Conservation (phyloP, 306 rosid species). For the Vigna mungo region DNA sequence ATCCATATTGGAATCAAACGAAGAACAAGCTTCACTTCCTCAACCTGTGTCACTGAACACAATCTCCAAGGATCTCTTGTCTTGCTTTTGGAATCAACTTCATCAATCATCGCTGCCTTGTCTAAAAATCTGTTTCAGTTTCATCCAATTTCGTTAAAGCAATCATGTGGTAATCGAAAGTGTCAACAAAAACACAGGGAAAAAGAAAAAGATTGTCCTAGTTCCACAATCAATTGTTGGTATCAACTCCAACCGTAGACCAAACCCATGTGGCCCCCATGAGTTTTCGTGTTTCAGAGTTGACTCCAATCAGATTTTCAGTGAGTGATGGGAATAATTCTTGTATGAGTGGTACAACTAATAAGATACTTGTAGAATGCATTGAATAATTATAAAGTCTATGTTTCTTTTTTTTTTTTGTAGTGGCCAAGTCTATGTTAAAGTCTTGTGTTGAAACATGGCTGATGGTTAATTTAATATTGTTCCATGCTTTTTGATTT, state of each 20-base stretch:
- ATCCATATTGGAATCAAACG: slow-evolving; percentile 81
- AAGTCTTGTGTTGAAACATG: not conserved
- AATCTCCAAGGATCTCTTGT: slow-evolving; percentile 74
- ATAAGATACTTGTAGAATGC: not conserved
- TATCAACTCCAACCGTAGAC: slow-evolving; percentile 32
- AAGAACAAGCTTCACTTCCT: slow-evolving; percentile 72
- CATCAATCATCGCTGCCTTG: slow-evolving; percentile 70
- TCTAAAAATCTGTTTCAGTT: slow-evolving; percentile 60
- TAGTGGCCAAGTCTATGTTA: not conserved
- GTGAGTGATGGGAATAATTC: slow-evolving; percentile 11
- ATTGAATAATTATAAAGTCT: not conserved
- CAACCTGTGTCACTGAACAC: slow-evolving; percentile 76
- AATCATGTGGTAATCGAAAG: slow-evolving; percentile 5
- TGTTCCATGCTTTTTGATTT: not conserved
- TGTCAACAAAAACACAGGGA: not conserved
- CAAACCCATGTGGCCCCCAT: slow-evolving; percentile 17
- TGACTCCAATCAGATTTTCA: slow-evolving; percentile 10
- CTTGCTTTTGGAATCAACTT: slow-evolving; percentile 54
- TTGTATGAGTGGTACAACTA: slow-evolving; percentile 1
- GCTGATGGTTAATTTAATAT: not conserved
- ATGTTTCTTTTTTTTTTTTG: not conserved
- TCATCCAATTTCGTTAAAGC: not conserved
- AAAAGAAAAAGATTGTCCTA: not conserved
- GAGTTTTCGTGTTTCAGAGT: slow-evolving; percentile 4
- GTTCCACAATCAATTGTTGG: slow-evolving; percentile 25